Base-by-base conservation (phyloP, 2,329 filamentous ascomycete species). In the Aspergillus sp. region DNA sequence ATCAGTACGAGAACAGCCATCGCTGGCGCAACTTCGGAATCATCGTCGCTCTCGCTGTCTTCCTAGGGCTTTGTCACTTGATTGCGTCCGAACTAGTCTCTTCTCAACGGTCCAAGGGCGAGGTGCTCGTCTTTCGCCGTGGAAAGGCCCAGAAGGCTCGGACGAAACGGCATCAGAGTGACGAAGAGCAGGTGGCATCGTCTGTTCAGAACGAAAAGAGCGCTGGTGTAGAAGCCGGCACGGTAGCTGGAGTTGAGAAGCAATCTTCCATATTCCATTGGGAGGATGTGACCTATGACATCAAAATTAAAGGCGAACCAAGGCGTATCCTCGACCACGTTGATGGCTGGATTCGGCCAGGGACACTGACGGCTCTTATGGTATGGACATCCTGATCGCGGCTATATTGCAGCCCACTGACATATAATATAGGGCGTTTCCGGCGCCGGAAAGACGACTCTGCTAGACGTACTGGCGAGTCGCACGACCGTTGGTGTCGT, bases 301-400 rank as follows among this genome's bases (percentile, higher is more conserved):
- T 63, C 19, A 54, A 54, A 12, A 57, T 63, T 74, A 95, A 95
- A 77, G 81, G 81, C 6, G 85, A 92, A 64, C 77, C 81, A 1
- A 84, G 91, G 8, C 85, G 88, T 37, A 87, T 97, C 62, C 79
- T 97, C 60, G 87, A 96, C 65, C 80, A 93, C 62, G 89, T 96
- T 13, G 89, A 93, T 64, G 93, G 93, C 30, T 96, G 91, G 90
- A 91, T 96, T 55, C 93, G 96, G 75, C 92, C 93, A 4, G 93
- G 93, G 57, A 96, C 90, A 5, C 70, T 96, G 50, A 96, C 91
- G 2, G 92, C 91, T 9, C 80, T 96, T 2, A 96, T 96, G 91
- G 51, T 54, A 54, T 30, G 33, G 11, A 51, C 27, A 6, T 11
- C 27, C n/a, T 40, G 2, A 9, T 17, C 8, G 11, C 22, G 11